Base-by-base conservation (phyloP, 768 basidiomycete genomes). In the Amanita molliuscula region DNA sequence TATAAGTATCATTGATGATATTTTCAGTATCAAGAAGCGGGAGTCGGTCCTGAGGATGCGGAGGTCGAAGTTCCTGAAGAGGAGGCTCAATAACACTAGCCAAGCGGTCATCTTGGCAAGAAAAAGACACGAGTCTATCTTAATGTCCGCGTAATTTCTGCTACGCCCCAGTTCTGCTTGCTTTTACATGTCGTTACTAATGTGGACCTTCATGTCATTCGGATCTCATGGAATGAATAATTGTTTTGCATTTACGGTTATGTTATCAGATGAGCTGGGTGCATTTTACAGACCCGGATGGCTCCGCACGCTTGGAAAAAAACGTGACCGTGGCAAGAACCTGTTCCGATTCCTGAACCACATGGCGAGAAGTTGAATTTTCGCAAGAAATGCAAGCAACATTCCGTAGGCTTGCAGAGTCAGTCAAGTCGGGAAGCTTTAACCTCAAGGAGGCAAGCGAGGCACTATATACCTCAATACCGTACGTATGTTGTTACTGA, bases 401-500 rank as follows among this genome's bases (percentile, higher is more conserved):
- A 34, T 34, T 73, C 5, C 40, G 67, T 31, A 65, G 73, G 42
- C 65, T 79, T 11, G 84, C 84, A 1, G 70, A 76, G 55, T 82
- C 80, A 13, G 64, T 81, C 0, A 70, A 79, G 1, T 64, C 71
- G n/a, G 70, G 70, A 21, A 78, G 81, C 31, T 57, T 87, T 48
- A 80, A 79, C 42, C 63, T 88, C 3, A 67, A 65, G 16, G 77
- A 81, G 61, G 75, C 83, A 1, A 84, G 81, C 49, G 74, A 80
- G 10, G 70, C 82, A 15, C 71, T 94, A 20, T 75, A 88, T 28
- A 89, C 88, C n/a, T 88, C 90, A 33, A 72, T 85, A 56, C 88
- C 89, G 89, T 90, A 63, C 51, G 82, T 71, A 40, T 34, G 44
- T 20, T 23, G 2, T 36, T 5, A 38, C 29, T 44, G 40, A 11